A percentile compares a stretch with the other conserved stretches of the same genome.
Conservation (phyloP, 2,329 filamentous ascomycete species). For the Macrophomina pseudophaseolina region DNA sequence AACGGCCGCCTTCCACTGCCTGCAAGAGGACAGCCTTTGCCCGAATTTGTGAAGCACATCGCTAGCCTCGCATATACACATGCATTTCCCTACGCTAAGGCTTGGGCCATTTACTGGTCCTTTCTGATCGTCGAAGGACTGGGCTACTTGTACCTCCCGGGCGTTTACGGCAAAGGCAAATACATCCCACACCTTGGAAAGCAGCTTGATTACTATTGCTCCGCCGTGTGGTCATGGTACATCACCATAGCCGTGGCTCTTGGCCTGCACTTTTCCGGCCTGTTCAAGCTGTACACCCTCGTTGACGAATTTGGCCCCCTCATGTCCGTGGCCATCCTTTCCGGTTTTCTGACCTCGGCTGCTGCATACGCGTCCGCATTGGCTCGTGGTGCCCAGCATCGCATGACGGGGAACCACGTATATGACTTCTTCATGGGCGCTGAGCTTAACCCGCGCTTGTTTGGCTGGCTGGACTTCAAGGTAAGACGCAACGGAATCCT, state of each 20-base stretch:
- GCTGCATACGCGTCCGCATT: slow-evolving; percentile 86
- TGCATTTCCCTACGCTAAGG: slow-evolving; percentile 79
- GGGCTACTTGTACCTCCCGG: slow-evolving; percentile 84
- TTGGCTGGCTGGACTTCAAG: slow-evolving; percentile 83
- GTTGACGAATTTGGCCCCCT: slow-evolving; percentile 95
- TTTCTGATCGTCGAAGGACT: slow-evolving; percentile 85
- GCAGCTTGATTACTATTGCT: slow-evolving; percentile 94
- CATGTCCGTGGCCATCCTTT: slow-evolving; percentile 90
- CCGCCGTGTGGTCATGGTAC: slow-evolving; percentile 85
- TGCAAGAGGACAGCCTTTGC: slow-evolving; percentile 66
- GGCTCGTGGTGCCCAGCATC: slow-evolving; percentile 79
- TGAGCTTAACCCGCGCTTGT: slow-evolving; percentile 84
- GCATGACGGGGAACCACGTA: slow-evolving; percentile 82
- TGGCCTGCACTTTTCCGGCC: slow-evolving; percentile 75
- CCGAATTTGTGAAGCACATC: slow-evolving; percentile 76
- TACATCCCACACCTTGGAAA: slow-evolving; percentile 82
- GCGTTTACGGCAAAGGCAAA: slow-evolving; percentile 86
- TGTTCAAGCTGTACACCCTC: slow-evolving; percentile 88
- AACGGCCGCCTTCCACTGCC: slow-evolving; percentile 78
- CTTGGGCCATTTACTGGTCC: slow-evolving; percentile 93
- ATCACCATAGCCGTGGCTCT: slow-evolving; percentile 74
- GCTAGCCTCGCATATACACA: slow-evolving; percentile 76
- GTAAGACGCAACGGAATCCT: too few species aligned
- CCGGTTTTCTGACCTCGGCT: slow-evolving; percentile 81
- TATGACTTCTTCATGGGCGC: slow-evolving; percentile 94